Evolutionary conservation across 2,329 filamentous ascomycete genomes (phyloP).

Genomic region (Phyllosticta capitalensis): DNA sequence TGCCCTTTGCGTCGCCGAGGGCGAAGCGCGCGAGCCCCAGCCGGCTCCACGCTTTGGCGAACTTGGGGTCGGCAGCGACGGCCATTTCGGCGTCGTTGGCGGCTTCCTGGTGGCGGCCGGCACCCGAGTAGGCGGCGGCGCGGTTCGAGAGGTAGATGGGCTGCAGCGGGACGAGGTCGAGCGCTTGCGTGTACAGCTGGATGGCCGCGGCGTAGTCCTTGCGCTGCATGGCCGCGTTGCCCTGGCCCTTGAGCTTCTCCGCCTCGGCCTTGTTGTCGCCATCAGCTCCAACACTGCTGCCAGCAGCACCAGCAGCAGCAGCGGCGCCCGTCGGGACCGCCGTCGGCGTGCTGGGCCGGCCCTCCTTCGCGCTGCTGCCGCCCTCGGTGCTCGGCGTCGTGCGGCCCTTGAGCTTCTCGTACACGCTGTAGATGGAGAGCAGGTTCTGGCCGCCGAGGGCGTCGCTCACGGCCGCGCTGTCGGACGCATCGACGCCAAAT

Average conservation of each 20-base stretch:
- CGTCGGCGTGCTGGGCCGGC: conserved; percentile 32
- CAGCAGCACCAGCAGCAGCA: conserved; percentile 35
- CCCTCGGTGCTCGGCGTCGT: conserved; percentile 38
- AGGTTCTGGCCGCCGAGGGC: conserved; percentile 82
- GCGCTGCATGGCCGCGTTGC: conserved; percentile 88
- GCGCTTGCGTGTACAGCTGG: conserved; percentile 77
- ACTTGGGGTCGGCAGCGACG: conserved; percentile 76
- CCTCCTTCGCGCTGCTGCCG: conserved; percentile 31
- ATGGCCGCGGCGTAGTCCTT: conserved; percentile 84
- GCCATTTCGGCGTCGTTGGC: conserved; percentile 84
- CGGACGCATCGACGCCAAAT: conserved; percentile 85
- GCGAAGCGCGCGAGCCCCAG: conserved; percentile 87
- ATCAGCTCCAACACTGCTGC: neutral
- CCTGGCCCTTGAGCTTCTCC: conserved; percentile 78
- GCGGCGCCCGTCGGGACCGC: conserved; percentile 18
- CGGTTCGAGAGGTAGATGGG: conserved; percentile 97
- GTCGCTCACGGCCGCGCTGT: conserved; percentile 61
- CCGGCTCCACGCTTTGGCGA: conserved; percentile 95
- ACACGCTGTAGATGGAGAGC: conserved; percentile 84
- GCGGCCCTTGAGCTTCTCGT: conserved; percentile 82
- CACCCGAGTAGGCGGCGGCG: conserved; percentile 82
- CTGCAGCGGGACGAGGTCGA: conserved; percentile 72
- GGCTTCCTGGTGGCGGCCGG: conserved; percentile 74
- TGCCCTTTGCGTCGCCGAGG: conserved; percentile 78
- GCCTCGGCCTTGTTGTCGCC: conserved; percentile 58